Percentiles rank a stretch among this genome's conserved stretches.
These are phyloP conservation scores for Pseudogymnoascus sp. DNA, from an alignment of 2,329 filamentous ascomycete genomes.

Conservation along the genomic window DNA sequence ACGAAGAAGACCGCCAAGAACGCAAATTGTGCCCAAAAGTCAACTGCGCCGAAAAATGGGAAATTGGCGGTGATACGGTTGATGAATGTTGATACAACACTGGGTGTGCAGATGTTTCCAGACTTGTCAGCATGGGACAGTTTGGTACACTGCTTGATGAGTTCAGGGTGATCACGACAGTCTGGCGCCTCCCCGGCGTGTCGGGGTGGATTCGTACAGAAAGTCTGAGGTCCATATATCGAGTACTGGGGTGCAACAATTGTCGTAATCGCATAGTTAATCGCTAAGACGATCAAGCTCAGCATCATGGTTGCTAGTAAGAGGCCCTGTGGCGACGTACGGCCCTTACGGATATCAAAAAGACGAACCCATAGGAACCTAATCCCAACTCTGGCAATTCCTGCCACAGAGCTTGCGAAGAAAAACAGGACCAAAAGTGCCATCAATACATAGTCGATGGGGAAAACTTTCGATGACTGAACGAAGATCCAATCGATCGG, in stretches of 20 bases:
- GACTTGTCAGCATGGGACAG: constrained; percentile 62
- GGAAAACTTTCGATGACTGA: constrained; percentile 74
- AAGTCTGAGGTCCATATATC: constrained; percentile 89
- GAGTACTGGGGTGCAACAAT: constrained; percentile 93
- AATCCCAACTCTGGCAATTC: constrained; percentile 80
- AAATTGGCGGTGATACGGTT: constrained; percentile 91
- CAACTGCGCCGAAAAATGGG: constrained; percentile 86
- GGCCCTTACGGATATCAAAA: constrained; percentile 82
- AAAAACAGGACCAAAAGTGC: constrained; percentile 76
- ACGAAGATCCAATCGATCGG: constrained; percentile 88
- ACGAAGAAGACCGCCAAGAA: constrained; percentile 81
- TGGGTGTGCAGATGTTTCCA: constrained; percentile 78
- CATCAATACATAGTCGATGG: constrained; percentile 87
- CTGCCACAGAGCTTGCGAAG: constrained; percentile 81
- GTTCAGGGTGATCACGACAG: constrained; percentile 62
- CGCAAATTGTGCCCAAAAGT: constrained; percentile 93
- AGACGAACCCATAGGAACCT: constrained; percentile 93
- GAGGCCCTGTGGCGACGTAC: constrained; percentile 85
- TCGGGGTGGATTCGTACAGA: constrained; percentile 67
- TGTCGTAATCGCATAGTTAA: constrained; percentile 91
- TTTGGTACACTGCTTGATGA: constrained; percentile 79
- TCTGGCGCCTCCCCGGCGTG: constrained; percentile 62
- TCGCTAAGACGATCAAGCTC: constrained; percentile 78
- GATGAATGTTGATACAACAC: constrained; percentile 83
- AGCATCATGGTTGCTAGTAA: constrained; percentile 87